Evolutionary conservation across 2,329 filamentous ascomycete genomes (phyloP).

Genomic region (Diaporthe citrichinensis): DNA sequence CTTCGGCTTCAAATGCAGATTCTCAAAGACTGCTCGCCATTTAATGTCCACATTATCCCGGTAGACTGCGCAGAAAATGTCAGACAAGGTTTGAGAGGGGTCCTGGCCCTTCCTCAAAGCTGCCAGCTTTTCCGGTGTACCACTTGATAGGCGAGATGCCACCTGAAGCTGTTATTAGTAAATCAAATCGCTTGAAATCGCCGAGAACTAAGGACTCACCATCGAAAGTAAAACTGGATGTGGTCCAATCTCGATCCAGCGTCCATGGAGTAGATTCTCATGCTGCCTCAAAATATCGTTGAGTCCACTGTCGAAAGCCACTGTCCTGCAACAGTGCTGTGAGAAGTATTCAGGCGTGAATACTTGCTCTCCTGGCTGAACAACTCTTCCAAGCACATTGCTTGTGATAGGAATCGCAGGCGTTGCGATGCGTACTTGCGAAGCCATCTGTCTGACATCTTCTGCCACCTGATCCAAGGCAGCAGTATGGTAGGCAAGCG

Average conservation of each 20-base stretch:
- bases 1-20: neutral
- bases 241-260: conserved; percentile 78
- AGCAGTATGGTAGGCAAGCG: neutral
- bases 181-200: neutral
- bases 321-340: conserved; percentile 1
- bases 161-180: neutral
- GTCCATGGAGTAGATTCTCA: neutral
- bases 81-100: conserved; percentile 10
- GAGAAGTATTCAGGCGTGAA: conserved; percentile 6
- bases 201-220: neutral
- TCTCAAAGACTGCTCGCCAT: neutral
- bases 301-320: conserved; percentile 18
- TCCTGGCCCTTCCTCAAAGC: neutral
- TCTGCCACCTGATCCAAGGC: neutral
- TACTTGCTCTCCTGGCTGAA: conserved; percentile 20
- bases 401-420: conserved; percentile 22
- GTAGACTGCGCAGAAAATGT: neutral
- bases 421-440: neutral
- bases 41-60: neutral
- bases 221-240: conserved; percentile 66
- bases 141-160: neutral
- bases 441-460: conserved; percentile 36
- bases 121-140: neutral
- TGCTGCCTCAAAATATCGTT: neutral
- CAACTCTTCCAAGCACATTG: conserved; percentile 27